These are phyloP conservation scores for Flaveria floridana DNA, from an alignment of 140 eudicot genomes.

Conservation along the genomic window DNA sequence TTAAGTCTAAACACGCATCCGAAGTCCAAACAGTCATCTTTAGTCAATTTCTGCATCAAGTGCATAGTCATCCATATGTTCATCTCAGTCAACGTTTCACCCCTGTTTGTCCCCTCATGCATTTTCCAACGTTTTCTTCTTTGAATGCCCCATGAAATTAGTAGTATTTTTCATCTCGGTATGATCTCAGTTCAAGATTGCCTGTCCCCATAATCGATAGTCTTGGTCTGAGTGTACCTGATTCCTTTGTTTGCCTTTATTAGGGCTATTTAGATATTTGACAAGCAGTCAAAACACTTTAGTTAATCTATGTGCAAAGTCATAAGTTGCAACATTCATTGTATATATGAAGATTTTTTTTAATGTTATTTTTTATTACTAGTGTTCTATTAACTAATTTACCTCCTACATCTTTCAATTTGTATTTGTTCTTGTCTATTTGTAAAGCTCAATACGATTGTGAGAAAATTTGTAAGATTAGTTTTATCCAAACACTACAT, in stretches of 20 bases:
- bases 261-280: background rate
- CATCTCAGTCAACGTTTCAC: background rate
- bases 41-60: background rate
- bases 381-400: background rate
- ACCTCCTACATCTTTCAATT: background rate
- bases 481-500: background rate
- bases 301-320: constrained; percentile 11
- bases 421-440: background rate
- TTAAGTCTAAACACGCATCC: background rate
- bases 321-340: background rate
- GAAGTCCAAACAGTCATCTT: background rate
- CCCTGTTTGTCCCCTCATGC: background rate
- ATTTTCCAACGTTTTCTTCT: background rate
- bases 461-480: background rate
- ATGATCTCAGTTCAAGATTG: background rate
- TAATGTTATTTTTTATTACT: background rate
- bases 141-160: background rate
- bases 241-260: background rate
- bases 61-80: background rate
- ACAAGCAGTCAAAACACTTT: constrained; percentile 13
- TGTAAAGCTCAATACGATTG: background rate
- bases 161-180: background rate
- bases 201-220: background rate
- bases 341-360: background rate
- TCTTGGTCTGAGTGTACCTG: background rate